Conservation (phyloP, 495 filamentous ascomycete genomes). For the Tetracladium setigerum region DNA sequence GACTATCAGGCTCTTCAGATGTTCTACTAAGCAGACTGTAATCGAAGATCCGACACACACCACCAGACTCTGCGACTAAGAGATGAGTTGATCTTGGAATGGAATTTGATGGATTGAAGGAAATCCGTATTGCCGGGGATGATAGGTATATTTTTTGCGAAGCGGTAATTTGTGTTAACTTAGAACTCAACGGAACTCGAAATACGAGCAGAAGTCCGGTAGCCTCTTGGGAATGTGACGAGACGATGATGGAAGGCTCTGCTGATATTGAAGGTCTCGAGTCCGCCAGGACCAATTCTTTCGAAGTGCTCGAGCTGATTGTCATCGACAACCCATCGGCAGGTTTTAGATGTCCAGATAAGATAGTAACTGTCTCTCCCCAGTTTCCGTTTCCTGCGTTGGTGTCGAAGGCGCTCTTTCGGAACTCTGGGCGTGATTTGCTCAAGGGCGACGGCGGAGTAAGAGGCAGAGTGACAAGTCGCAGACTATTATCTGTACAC, state of each 20-base stretch:
- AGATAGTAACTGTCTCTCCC: slow-evolving; percentile 50
- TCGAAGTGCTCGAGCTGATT: slow-evolving; percentile 40
- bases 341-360: slow-evolving; percentile 52
- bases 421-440: slow-evolving; percentile 40
- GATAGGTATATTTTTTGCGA: slow-evolving; percentile 58
- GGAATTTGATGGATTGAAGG: slow-evolving; percentile 57
- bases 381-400: slow-evolving; percentile 47
- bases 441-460: slow-evolving; percentile 59
- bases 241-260: slow-evolving; percentile 36
- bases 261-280: slow-evolving; percentile 13
- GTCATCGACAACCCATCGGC: slow-evolving; percentile 62
- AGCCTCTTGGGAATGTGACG: slow-evolving; percentile 53
- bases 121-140: slow-evolving; percentile 54
- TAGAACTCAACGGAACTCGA: slow-evolving; percentile 9
- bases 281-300: slow-evolving; percentile 19
- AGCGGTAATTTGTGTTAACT: slow-evolving; percentile 38
- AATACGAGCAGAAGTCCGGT: slow-evolving; percentile 38
- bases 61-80: slow-evolving; percentile 57
- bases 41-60: slow-evolving; percentile 62
- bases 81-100: slow-evolving; percentile 46
- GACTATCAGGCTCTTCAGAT: slow-evolving; percentile 6
- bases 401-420: slow-evolving; percentile 32
- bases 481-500: slow-evolving; percentile 61
- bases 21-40: slow-evolving; percentile 17
- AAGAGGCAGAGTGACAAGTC: slow-evolving; percentile 65